These are phyloP conservation scores for Blastocystis sp. DNA, from an alignment of 352 stramenopile genomes.

Conservation along the genomic window DNA sequence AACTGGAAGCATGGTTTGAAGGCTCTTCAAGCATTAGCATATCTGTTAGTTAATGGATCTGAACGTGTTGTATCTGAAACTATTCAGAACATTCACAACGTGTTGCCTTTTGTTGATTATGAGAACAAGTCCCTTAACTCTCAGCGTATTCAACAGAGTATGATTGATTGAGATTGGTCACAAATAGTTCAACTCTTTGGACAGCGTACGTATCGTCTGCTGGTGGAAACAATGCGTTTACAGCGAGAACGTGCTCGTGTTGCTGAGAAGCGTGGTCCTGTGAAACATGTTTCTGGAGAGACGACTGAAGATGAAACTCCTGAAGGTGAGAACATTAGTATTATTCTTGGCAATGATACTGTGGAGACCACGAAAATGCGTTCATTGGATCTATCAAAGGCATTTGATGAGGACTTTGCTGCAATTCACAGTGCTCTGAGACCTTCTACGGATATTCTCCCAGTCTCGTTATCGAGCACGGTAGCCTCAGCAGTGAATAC, in stretches of 20 bases:
- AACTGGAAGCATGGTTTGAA: slow-evolving; percentile 63
- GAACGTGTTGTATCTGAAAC: slow-evolving; percentile 45
- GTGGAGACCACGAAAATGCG: slow-evolving; percentile 31
- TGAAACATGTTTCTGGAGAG: not conserved
- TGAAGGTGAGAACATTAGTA: not conserved
- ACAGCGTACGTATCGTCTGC: slow-evolving; percentile 17
- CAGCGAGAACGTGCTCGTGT: slow-evolving; percentile 1
- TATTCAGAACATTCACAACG: slow-evolving; percentile 57
- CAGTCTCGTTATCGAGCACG: not conserved
- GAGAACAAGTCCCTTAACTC: slow-evolving; percentile 52
- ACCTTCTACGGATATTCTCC: not conserved
- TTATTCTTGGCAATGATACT: not conserved
- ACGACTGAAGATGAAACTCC: not conserved
- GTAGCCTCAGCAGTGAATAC: not conserved
- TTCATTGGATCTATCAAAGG: slow-evolving; percentile 48
- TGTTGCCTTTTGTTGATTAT: slow-evolving; percentile 42
- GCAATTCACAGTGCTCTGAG: slow-evolving; percentile 3
- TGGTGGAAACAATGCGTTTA: slow-evolving; percentile 51
- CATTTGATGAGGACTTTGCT: slow-evolving; percentile 20
- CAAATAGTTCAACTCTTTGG: slow-evolving; percentile 42
- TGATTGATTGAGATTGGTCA: not conserved
- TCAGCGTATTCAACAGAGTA: slow-evolving; percentile 42
- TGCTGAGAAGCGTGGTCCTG: not conserved
- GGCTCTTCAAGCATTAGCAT: slow-evolving; percentile 53
- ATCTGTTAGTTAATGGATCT: slow-evolving; percentile 56